Percentiles rank a stretch among this genome's conserved stretches.
phyloP scores from a whole-genome alignment of 352 stramenopile species.

The Phytophthora rubi region DNA sequence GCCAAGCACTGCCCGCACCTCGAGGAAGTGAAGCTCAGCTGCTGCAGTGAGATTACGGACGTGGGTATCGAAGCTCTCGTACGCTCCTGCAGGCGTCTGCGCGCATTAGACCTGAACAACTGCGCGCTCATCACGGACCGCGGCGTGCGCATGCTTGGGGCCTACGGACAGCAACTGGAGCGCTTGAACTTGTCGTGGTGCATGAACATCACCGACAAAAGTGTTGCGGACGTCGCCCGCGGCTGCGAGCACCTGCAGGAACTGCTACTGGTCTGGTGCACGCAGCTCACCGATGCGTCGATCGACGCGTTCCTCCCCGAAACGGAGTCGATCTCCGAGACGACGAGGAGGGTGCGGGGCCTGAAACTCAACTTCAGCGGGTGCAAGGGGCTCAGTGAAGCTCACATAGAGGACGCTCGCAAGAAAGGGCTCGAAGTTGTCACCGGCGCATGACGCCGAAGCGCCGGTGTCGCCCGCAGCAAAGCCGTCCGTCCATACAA shows the following conservation, averaged over 20 bases:
- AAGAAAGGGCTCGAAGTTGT: constrained; percentile 44
- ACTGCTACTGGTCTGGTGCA: constrained; percentile 83
- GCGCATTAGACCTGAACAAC: constrained; percentile 76
- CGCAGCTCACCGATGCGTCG: constrained; percentile 77
- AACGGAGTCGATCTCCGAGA: constrained; percentile 10
- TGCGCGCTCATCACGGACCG: constrained; percentile 83
- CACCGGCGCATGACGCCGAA: constrained; percentile 26
- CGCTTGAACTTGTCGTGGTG: constrained; percentile 86
- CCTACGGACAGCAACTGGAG: constrained; percentile 62
- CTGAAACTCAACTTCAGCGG: constrained; percentile 68
- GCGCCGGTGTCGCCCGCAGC: constrained; percentile 5
- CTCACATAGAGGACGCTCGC: constrained; percentile 43
- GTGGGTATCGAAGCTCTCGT: constrained; percentile 71
- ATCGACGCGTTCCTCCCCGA: constrained; percentile 61
- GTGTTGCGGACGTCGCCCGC: constrained; percentile 69
- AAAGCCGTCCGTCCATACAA: not conserved
- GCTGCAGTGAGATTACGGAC: constrained; percentile 83
- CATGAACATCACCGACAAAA: constrained; percentile 91
- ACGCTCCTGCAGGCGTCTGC: constrained; percentile 57
- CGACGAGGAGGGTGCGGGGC: constrained; percentile 16
- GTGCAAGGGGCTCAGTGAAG: constrained; percentile 66
- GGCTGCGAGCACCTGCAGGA: constrained; percentile 68
- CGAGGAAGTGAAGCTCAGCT: constrained; percentile 76
- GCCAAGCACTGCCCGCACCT: constrained; percentile 68
- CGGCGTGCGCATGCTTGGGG: constrained; percentile 60